Conservation (phyloP, 75 land plant genomes). For the Cunninghamia lanceolata region DNA sequence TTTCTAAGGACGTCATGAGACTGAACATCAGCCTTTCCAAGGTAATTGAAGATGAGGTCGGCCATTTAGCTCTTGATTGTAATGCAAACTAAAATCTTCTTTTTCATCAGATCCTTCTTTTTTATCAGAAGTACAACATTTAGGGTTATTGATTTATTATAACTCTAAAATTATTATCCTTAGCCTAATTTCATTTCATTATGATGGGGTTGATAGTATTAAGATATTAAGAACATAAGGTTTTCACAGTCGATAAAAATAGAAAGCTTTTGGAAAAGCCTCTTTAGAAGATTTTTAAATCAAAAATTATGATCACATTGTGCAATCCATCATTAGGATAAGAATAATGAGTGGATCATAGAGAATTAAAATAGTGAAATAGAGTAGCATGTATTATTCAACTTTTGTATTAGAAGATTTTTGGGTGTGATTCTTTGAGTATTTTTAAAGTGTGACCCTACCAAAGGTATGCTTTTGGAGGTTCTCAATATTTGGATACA, state of each 20-base stretch:
- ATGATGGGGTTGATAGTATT: not conserved
- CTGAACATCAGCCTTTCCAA: not conserved
- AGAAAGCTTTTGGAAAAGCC: no score
- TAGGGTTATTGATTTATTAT: not conserved
- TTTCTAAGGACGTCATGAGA: not conserved
- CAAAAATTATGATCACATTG: no score
- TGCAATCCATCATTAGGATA: no score
- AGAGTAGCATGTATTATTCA: not conserved
- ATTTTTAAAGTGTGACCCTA: not conserved
- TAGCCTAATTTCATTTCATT: not conserved
- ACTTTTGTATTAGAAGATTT: not conserved
- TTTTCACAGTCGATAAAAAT: no score
- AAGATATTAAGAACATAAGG: no score
- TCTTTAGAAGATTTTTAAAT: no score
- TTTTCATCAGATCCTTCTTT: not conserved
- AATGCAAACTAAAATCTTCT: not conserved
- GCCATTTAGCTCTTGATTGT: not conserved
- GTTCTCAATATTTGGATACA: not conserved
- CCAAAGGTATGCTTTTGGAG: not conserved
- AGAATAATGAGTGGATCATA: no score
- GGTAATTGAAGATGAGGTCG: not conserved
- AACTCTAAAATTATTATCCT: no score
- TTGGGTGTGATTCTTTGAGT: not conserved
- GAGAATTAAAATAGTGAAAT: not conserved
- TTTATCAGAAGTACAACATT: not conserved